phyloP scores from a whole-genome alignment of 2,329 filamentous ascomycete genomes.

The Lachnellula suecica region DNA sequence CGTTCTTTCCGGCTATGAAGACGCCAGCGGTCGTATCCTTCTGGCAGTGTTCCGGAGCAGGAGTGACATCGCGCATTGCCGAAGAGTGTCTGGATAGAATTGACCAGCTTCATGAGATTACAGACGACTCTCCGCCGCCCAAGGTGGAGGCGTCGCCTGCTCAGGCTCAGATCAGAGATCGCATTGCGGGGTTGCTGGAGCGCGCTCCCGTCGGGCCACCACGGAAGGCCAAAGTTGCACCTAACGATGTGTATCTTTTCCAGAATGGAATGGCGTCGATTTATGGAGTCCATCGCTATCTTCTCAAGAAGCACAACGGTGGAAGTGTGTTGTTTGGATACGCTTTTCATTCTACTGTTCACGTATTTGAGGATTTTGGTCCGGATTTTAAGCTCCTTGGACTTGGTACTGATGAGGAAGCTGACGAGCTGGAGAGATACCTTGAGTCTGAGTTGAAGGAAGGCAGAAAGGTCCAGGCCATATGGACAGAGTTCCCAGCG shows the following conservation, averaged over 20 bases:
- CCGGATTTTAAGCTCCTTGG: slow-evolving; percentile 48
- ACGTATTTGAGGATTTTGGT: slow-evolving; percentile 44
- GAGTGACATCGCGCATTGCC: slow-evolving; percentile 45
- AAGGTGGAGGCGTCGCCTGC: slow-evolving; percentile 33
- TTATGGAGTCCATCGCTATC: slow-evolving; percentile 40
- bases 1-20: slow-evolving; percentile 40
- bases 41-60: slow-evolving; percentile 47
- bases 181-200: slow-evolving; percentile 42
- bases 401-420: slow-evolving; percentile 38
- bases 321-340: slow-evolving; percentile 47
- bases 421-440: slow-evolving; percentile 46
- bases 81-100: slow-evolving; percentile 42
- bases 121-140: slow-evolving; percentile 32
- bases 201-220: slow-evolving; percentile 34
- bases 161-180: slow-evolving; percentile 39
- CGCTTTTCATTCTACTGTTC: slow-evolving; percentile 50
- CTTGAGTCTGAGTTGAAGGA: slow-evolving; percentile 33
- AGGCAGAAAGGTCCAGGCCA: slow-evolving; percentile 42
- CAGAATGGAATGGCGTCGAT: slow-evolving; percentile 55
- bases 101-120: slow-evolving; percentile 36
- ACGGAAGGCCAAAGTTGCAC: slow-evolving; percentile 11
- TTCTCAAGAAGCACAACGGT: slow-evolving; percentile 36
- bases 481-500: slow-evolving; percentile 50
- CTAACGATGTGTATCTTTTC: slow-evolving; percentile 51
- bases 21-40: slow-evolving; percentile 38